A percentile compares a stretch with the other conserved stretches of the same genome.
Evolutionary conservation across 2,329 filamentous ascomycete species (phyloP).

Genomic region (Phialophora expanda): DNA sequence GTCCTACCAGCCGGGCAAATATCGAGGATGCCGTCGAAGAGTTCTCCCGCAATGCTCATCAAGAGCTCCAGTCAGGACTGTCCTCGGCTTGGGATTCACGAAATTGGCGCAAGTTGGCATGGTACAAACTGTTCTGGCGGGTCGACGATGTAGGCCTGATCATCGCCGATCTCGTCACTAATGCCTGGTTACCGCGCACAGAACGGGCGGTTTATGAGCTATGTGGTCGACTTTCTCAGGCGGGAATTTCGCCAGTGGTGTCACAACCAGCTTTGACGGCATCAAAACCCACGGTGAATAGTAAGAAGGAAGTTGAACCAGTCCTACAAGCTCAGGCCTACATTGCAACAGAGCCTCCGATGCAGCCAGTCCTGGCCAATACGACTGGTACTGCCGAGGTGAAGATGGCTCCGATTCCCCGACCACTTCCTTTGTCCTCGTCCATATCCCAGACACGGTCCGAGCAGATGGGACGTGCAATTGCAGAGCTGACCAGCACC

Average conservation of each 20-base stretch:
- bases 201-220: conserved; percentile 85
- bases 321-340: conserved; percentile 32
- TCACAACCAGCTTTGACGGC: not conserved
- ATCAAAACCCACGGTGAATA: conserved; percentile 6
- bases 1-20: conserved; percentile 45
- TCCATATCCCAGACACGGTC: conserved; percentile 75
- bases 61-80: conserved; percentile 79
- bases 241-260: conserved; percentile 49
- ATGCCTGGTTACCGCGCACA: conserved; percentile 75
- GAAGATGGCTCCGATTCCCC: conserved; percentile 26
- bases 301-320: not conserved
- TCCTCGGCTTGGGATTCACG: conserved; percentile 76
- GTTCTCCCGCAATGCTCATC: conserved; percentile 82
- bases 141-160: conserved; percentile 90
- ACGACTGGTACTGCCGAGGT: conserved; percentile 34
- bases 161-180: conserved; percentile 75
- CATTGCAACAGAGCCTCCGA: conserved; percentile 24
- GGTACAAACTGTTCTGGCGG: conserved; percentile 96
- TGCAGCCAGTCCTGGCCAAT: conserved; percentile 36
- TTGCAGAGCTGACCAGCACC: conserved; percentile 73
- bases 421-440: conserved; percentile 67
- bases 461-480: conserved; percentile 68
- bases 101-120: conserved; percentile 79
- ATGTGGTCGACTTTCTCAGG: conserved; percentile 74
- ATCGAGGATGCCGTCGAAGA: conserved; percentile 66